A percentile compares a stretch with the other conserved stretches of the same genome.
phyloP scores from a whole-genome alignment of 176 grass and related monocot genomes.

The Panicum miliaceum region DNA sequence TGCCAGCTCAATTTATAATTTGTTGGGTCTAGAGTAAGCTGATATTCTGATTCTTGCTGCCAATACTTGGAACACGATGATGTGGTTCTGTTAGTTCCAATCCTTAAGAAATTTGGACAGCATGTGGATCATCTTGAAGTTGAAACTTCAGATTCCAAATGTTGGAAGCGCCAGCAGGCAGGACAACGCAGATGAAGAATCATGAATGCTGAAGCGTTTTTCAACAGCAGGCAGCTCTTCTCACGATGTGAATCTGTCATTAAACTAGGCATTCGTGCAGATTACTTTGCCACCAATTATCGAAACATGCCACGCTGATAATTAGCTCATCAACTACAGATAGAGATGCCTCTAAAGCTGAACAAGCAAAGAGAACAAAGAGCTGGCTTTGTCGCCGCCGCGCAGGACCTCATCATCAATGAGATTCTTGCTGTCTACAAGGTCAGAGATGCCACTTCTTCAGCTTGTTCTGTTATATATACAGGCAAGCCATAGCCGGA shows the following conservation, averaged over 20 bases:
- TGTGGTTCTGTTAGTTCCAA: neutral
- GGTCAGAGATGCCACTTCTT: neutral
- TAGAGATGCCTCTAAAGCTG: neutral
- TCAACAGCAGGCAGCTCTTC: neutral
- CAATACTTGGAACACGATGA: neutral
- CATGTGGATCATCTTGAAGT: conserved; percentile 7
- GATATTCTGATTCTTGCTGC: neutral
- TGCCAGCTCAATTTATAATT: conserved; percentile 6
- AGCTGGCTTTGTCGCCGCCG: conserved; percentile 4
- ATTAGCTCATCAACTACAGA: neutral
- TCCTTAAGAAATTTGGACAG: neutral
- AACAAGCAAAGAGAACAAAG: neutral
- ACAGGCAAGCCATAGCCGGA: neutral
- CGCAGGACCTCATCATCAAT: neutral
- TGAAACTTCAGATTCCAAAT: conserved; percentile 21
- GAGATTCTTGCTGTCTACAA: conserved; percentile 37
- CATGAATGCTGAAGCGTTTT: neutral
- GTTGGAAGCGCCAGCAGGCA: neutral
- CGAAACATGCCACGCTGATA: neutral
- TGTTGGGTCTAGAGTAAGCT: neutral
- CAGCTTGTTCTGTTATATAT: conserved; percentile 14
- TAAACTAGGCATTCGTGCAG: conserved; percentile 14
- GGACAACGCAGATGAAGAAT: neutral
- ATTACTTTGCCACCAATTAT: neutral
- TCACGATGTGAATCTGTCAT: neutral